Base-by-base conservation (phyloP, 176 grass and related monocot genomes). In the Rhynchospora breviuscula region DNA sequence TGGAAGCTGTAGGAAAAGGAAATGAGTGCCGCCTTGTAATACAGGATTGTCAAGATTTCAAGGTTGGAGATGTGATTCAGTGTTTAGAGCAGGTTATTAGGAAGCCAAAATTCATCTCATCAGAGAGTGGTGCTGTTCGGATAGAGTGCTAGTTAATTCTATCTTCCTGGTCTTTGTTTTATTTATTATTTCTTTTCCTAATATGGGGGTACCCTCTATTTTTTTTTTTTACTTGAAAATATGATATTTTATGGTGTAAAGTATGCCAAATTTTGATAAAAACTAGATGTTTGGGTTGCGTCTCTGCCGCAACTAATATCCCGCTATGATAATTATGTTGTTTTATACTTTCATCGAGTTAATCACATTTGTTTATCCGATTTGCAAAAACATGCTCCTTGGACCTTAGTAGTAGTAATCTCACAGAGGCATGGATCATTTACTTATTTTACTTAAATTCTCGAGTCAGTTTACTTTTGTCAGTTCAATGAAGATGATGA, bases 61-160 rank as follows among this genome's bases (percentile, higher is more conserved):
- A 87, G 86, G 85, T 99, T 9, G 93, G 96, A 43, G 96, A 98
- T 83, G 49, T 90, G 60, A 51, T 99, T 63, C 96, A 95, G 83
- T 95, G 93, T 86, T 76, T 99, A 74, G 93, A 95, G 81, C 89
- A 89, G 44, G 89, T 99, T 57, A 90, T 93, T 53, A 95, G 88
- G 86, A 99, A 99, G 60, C 96, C 96, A 14, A 99, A 89, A 85
- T 99, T 99, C 59, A 86, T 99, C 73, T 93, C 92, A 0, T 91
- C 89, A 2, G 88, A 93, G 62, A 95, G 93, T n/a, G 96, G 96
- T 15, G 90, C 93, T 0, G 96, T 99, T 76, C 90, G 90, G 23
- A 99, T 95, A 51, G 96, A 95, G 72, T 99, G 96, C 88, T 98
- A 87, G 93, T 87, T 74, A 35, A 74, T 29, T 76, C 29, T 9